Base-by-base conservation (phyloP, 2,329 filamentous ascomycete genomes). In the Epichloe coenophiala region DNA sequence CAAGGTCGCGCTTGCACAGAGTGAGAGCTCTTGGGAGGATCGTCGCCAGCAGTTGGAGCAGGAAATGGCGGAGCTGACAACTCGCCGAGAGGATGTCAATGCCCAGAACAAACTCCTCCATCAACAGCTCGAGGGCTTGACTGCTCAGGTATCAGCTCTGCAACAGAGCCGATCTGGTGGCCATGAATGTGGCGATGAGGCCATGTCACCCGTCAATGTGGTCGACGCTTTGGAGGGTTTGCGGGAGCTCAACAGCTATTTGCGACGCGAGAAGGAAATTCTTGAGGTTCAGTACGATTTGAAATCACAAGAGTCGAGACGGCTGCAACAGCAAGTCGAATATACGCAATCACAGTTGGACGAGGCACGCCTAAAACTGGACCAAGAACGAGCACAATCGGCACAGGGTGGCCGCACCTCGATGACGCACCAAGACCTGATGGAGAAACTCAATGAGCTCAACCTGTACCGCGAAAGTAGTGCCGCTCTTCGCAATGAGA, bases 381-480 rank as follows among this genome's bases (percentile, higher is more conserved):
- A 94, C 52, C 87, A 96, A 63, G 90, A 97, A 65, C 86, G 88
- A 31, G 82, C 84, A 45, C 75, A 83, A 40, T 80, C 89, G 51
- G 78, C 83, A 1, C 86, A 95, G 56, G 83, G 75, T 52, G 80
- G 86, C 45, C 79, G 85, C 56, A 83, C 76, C 51, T 84, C 85
- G 12, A 77, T 87, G 61, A 88, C 83, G 47, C 88, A 96, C 62
- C 88, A 87, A 62, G 89, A 95, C 60, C 77, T 98, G 4, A 89
- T 95, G 81, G 84, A 94, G 57, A 96, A 94, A 56, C 78, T 98
- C 54, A 93, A 95, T 60, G 89, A 98, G 66, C 80, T 98, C 53
- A 98, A 98, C 60, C 75, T 96, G 15, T 95, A 94, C 73, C 86
- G 93, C 11, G 93, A 98, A 68, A 96, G 90, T 70, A 95, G 87